phyloP scores from a whole-genome alignment of 1,284 basidiomycete genomes.

The Entoloma clypeatum region DNA sequence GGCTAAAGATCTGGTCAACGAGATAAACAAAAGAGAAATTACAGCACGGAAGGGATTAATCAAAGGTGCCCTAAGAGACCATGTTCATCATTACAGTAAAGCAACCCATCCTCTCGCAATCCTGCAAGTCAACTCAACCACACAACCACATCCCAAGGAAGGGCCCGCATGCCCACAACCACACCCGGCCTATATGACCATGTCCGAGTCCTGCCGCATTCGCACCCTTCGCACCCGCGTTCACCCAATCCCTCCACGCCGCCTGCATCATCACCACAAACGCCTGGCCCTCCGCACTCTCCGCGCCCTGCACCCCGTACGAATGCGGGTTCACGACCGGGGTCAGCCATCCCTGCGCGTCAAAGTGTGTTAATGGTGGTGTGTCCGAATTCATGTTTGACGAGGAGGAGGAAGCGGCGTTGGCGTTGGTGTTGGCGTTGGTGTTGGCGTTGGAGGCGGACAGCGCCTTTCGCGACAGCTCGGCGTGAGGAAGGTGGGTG shows the following conservation, averaged over 20 bases:
- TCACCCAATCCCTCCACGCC: conserved; percentile 68
- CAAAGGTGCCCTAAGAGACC: too few species aligned
- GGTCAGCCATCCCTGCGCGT: conserved; percentile 54
- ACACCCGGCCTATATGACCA: background rate
- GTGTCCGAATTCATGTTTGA: background rate
- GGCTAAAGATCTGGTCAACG: too few species aligned
- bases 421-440: conserved; percentile 11
- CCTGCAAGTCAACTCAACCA: conserved; percentile 4
- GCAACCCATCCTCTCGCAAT: too few species aligned
- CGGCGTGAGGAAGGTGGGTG: conserved; percentile 53
- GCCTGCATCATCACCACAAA: conserved; percentile 71
- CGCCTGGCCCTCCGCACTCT: conserved; percentile 62
- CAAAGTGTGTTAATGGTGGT: conserved; percentile 45
- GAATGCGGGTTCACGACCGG: conserved; percentile 71
- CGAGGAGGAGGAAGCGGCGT: conserved; percentile 14
- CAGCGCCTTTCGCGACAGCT: conserved; percentile 49
- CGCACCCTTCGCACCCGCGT: conserved; percentile 44
- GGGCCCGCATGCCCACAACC: conserved; percentile 4
- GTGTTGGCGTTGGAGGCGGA: conserved; percentile 26
- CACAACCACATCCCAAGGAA: conserved; percentile 8
- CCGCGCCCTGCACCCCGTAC: conserved; percentile 43
- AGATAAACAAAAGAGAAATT: too few species aligned
- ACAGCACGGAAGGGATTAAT: too few species aligned
- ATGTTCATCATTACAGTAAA: too few species aligned
- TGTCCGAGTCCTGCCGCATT: conserved; percentile 25